Evolutionary conservation across 2,329 filamentous ascomycete species (phyloP).

Genomic region (Eurotiales sp.): DNA sequence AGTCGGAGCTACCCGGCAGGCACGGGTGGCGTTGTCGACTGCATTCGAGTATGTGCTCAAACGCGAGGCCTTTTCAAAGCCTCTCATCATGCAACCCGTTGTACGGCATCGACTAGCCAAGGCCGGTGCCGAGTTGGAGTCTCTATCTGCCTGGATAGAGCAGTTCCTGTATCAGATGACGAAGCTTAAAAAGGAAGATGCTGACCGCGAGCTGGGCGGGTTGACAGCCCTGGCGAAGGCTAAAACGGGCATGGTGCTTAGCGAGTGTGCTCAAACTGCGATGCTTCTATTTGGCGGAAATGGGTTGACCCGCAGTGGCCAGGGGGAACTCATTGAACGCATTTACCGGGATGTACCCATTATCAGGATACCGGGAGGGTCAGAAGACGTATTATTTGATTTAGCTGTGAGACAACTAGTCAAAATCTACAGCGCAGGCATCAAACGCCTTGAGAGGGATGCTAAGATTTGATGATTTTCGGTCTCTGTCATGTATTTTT

Average conservation of each 20-base stretch:
- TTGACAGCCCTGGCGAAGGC: slow-evolving; percentile 70
- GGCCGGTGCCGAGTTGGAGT: slow-evolving; percentile 64
- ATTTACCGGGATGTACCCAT: slow-evolving; percentile 63
- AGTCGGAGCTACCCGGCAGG: slow-evolving; percentile 60
- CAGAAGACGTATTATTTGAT: slow-evolving; percentile 70
- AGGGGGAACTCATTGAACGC: slow-evolving; percentile 69
- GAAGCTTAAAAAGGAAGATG: slow-evolving; percentile 50
- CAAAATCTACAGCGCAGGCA: slow-evolving; percentile 56
- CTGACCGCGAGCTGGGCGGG: slow-evolving; percentile 59
- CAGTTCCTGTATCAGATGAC: slow-evolving; percentile 66
- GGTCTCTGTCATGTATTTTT: not conserved
- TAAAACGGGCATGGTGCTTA: slow-evolving; percentile 66
- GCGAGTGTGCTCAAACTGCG: slow-evolving; percentile 66
- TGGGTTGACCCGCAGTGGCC: slow-evolving; percentile 65
- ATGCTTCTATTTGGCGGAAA: slow-evolving; percentile 71
- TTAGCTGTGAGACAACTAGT: slow-evolving; percentile 66
- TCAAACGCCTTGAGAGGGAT: slow-evolving; percentile 26
- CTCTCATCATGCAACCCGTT: slow-evolving; percentile 69
- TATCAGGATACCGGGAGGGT: slow-evolving; percentile 62
- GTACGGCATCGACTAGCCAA: slow-evolving; percentile 71
- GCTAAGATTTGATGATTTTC: slow-evolving; percentile 17
- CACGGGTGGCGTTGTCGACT: slow-evolving; percentile 56
- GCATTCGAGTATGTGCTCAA: slow-evolving; percentile 63
- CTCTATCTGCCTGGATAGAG: slow-evolving; percentile 69
- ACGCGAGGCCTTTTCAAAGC: slow-evolving; percentile 64